Conservation (phyloP, 306 rosid species). For the Fagus sylvatica region DNA sequence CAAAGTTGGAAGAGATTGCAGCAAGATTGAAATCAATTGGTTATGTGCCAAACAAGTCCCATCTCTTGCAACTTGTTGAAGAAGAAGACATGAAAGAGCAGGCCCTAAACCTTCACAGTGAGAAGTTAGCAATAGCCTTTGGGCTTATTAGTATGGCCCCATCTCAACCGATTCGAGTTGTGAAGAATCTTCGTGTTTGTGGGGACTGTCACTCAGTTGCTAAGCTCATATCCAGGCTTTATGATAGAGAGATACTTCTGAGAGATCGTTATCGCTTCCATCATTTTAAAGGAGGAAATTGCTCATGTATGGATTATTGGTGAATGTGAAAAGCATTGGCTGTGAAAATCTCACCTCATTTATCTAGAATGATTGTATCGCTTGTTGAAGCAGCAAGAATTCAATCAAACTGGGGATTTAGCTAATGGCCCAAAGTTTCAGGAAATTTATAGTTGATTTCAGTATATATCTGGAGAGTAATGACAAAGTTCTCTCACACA, state of each 20-base stretch:
- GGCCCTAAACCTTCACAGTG: conserved; percentile 56
- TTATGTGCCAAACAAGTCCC: conserved; percentile 51
- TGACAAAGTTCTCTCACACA: background rate
- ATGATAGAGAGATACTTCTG: conserved; percentile 50
- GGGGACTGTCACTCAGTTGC: conserved; percentile 62
- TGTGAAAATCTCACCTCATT: background rate
- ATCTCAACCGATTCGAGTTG: conserved; percentile 58
- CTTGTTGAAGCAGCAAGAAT: background rate
- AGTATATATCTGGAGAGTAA: background rate
- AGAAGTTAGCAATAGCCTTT: conserved; percentile 62
- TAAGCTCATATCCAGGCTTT: conserved; percentile 54
- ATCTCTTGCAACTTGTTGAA: conserved; percentile 52
- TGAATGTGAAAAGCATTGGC: conserved; percentile 26
- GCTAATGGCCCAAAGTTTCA: background rate
- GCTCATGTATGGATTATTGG: conserved; percentile 70
- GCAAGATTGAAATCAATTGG: conserved; percentile 46
- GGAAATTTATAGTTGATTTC: background rate
- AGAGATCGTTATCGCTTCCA: conserved; percentile 70
- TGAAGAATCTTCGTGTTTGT: conserved; percentile 71
- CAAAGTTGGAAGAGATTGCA: conserved; percentile 58
- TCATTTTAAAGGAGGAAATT: conserved; percentile 54
- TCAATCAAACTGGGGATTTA: background rate
- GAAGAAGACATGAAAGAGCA: conserved; percentile 60
- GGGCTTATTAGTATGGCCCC: conserved; percentile 51
- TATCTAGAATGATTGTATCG: background rate